Evolutionary conservation across 805 yeast genomes (phyloP), one percentile per base, ranked within the genome.

Genomic region (Candida railenensis): DNA sequence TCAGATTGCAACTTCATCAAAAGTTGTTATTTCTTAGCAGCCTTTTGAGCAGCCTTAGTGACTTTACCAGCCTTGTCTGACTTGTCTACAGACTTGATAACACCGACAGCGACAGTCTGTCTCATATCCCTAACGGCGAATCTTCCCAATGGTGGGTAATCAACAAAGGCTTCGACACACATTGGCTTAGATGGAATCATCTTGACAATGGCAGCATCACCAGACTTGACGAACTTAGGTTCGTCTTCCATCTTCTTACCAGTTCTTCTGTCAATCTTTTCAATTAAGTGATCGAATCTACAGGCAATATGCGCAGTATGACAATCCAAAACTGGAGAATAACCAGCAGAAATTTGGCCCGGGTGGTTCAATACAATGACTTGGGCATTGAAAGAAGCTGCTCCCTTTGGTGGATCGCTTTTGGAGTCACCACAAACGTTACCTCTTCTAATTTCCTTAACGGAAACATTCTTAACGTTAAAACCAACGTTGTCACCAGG

Each of bases 31-130:
- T 71, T 71, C 69, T 71, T 71, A 63, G 69, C 71, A 60, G 76
- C 76, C 66, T 71, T 71, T 51, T 56, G 65, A 55, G 76, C 76
- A 61, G 76, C 74, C 67, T 70, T 71, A 71, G 76, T 71, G 52
- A 71, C 75, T 66, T 71, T 71, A 67, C 75, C 76, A 50, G 75
- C 74, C 67, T 71, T 71, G 66, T 71, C 76, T 44, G 75, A 58
- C 65, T 71, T 71, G 57, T 66, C 76, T 50, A 71, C 76, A 54
- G 73, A 60, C 85, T 92, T 92, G 87, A 92, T 87, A 72, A 91
- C 96, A 88, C 97, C 97, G 73, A 91, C 97, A 74, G 97, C 98
- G 68, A 91, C 97, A 66, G 97, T 91, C 81, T 90, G 97, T 87
- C 97, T 88, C 97, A 91, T 90, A 81, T 90, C 97, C 87, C 97